Base-by-base conservation (phyloP, 2,329 filamentous ascomycete species). In the Fusarium sp. region DNA sequence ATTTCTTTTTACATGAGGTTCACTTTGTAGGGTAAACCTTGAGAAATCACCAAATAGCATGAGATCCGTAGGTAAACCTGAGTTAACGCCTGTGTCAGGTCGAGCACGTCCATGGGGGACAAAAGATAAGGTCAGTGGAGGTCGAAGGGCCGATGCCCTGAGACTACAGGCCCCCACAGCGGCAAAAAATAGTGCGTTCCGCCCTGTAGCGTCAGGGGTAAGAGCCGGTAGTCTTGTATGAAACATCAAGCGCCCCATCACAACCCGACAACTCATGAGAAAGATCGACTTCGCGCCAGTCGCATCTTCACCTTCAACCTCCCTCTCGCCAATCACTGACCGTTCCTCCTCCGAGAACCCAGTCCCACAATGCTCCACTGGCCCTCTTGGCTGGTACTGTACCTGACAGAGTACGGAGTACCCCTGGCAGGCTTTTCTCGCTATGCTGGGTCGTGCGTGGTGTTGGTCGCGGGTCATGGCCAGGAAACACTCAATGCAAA, bases 181-280 rank as follows among this genome's bases (percentile, higher is more conserved):
- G 45, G 40, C 47, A 55, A 39, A 49, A 39, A 57, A 57, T 44
- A 40, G 47, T 49, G 46, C 48, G 19, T 55, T 45, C 44, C 30
- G 27, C 33, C n/a, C 53, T 56, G 54, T 53, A 70, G 62, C 53
- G 57, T 66, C 67, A 69, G 67, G 67, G 62, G 67, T 48, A 15
- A 39, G 40, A 20, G 19, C 60, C 59, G 45, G 59, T 49, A 63
- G 58, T 57, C 41, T 57, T 39, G 51, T 50, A 69, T 74, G 74
- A 75, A 75, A 75, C 74, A 72, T 62, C 66, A 68, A 56, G 63
- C 61, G 68, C 68, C 72, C 67, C 68, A 65, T 71, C 54, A 71
- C 57, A 48, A 48, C 51, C 61, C 61, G 56, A 57, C 57, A 48
- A 48, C 51, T 63, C 57, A 57, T 57, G 39, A n/a, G 39, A 57